Conservation (phyloP, 768 basidiomycete genomes). For the Mycena venus region DNA sequence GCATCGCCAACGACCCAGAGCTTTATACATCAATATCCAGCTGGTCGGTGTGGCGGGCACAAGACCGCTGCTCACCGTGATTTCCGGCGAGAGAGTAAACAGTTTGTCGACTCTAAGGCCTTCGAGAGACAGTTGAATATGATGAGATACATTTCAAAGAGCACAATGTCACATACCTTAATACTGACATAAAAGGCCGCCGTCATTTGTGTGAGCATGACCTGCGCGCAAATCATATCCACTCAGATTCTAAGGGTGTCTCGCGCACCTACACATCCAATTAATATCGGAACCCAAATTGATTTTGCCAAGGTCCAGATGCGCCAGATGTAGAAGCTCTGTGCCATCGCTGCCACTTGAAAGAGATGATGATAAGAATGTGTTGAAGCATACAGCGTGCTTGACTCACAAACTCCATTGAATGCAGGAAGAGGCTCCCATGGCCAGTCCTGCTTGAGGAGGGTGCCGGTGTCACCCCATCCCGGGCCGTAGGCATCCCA, state of each 20-base stretch:
- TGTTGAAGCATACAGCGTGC: neutral
- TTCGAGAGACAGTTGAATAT: neutral
- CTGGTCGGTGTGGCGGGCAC: too few relatives aligned
- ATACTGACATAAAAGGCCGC: slow-evolving; percentile 8
- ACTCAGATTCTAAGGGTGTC: too few relatives aligned
- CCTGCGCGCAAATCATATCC: neutral
- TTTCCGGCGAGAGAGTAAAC: neutral
- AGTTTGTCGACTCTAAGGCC: neutral
- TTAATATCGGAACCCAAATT: slow-evolving; percentile 18
- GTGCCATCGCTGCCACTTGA: slow-evolving; percentile 27
- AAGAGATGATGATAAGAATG: neutral
- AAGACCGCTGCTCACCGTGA: neutral
- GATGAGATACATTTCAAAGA: neutral
- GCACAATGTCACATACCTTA: neutral
- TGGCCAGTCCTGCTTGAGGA: too few relatives aligned
- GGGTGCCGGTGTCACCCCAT: too few relatives aligned
- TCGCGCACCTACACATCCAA: slow-evolving; percentile 6
- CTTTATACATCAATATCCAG: slow-evolving; percentile 2
- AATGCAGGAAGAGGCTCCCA: too few relatives aligned
- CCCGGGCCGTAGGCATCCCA: too few relatives aligned
- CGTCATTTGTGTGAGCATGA: slow-evolving; percentile 3
- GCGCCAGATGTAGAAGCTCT: slow-evolving; percentile 32
- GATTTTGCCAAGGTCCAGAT: slow-evolving; percentile 20
- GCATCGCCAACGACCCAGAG: slow-evolving; percentile 19
- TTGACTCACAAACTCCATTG: slow-evolving; percentile 9